phyloP scores from a whole-genome alignment of 768 basidiomycete genomes.

The Rhodotorula kratochvilovae region DNA sequence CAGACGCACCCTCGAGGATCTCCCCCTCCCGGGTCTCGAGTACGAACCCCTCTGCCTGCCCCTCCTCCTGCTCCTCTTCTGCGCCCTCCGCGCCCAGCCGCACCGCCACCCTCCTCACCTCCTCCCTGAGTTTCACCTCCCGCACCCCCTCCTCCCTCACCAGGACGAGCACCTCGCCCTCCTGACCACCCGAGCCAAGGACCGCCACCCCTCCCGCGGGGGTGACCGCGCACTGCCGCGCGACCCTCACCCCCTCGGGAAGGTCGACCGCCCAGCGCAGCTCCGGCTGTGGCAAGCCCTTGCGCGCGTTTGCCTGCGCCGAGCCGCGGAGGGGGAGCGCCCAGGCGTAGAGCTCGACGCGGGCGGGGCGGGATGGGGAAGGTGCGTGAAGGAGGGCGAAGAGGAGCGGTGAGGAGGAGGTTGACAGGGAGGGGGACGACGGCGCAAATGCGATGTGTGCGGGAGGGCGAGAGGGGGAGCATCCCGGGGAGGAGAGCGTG shows the following conservation, averaged over 20 bases:
- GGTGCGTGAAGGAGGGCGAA: constrained; percentile 59
- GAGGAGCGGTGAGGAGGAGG: constrained; percentile 57
- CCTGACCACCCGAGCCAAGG: constrained; percentile 23
- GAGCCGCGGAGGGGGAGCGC: constrained; percentile 48
- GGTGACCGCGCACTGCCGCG: constrained; percentile 27
- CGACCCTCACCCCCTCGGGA: not conserved
- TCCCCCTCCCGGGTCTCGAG: constrained; percentile 38
- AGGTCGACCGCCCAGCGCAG: constrained; percentile 4
- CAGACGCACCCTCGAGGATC: constrained; percentile 40
- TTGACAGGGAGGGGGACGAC: constrained; percentile 51
- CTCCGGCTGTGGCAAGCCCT: constrained; percentile 10
- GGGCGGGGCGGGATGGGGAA: constrained; percentile 53
- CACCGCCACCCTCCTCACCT: constrained; percentile 34
- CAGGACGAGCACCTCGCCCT: constrained; percentile 29
- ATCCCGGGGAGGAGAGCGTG: constrained; percentile 38
- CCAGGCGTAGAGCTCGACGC: constrained; percentile 65
- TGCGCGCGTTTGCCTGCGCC: constrained; percentile 15
- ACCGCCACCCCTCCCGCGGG: no score
- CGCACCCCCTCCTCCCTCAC: constrained; percentile 8
- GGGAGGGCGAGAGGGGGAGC: constrained; percentile 34
- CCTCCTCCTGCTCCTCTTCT: constrained; percentile 1
- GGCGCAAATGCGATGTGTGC: constrained; percentile 62
- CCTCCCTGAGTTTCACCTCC: constrained; percentile 18
- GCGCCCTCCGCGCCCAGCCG: constrained; percentile 2
- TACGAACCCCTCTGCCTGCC: constrained; percentile 26